Evolutionary conservation across 2,329 filamentous ascomycete genomes (phyloP).

Genomic region (Ambrosiella beaveri): DNA sequence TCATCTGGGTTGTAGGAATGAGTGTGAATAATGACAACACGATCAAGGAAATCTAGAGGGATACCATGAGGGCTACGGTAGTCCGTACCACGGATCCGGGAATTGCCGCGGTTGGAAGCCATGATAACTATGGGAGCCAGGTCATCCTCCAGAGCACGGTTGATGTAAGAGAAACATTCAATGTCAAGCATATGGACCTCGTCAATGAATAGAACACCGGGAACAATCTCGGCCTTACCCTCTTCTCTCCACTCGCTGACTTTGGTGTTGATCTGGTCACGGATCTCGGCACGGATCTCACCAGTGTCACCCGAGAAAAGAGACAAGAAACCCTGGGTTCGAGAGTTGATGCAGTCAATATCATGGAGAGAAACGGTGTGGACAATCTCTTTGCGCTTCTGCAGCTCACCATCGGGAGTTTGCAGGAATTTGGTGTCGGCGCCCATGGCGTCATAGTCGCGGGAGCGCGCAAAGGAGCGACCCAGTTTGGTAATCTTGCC

Average conservation of each 20-base stretch:
- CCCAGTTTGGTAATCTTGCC: constrained; percentile 97
- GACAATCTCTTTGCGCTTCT: constrained; percentile 91
- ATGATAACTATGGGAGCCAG: constrained; percentile 96
- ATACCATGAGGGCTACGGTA: constrained; percentile 88
- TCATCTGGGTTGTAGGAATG: constrained; percentile 68
- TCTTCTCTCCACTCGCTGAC: constrained; percentile 99
- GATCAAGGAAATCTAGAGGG: constrained; percentile 87
- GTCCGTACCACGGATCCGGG: constrained; percentile 81
- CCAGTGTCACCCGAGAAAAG: constrained; percentile 96
- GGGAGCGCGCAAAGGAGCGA: constrained; percentile 79
- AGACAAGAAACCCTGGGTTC: constrained; percentile 94
- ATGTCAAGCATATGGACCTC: constrained; percentile 99
- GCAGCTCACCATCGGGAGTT: constrained; percentile 91
- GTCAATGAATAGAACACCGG: constrained; percentile 93
- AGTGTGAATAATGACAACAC: constrained; percentile 91
- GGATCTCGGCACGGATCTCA: constrained; percentile 91
- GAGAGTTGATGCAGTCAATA: constrained; percentile 97
- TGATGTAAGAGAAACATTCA: constrained; percentile 97
- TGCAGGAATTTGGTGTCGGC: constrained; percentile 96
- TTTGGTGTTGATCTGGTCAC: constrained; percentile 98
- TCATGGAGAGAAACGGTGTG: constrained; percentile 95
- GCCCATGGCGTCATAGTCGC: constrained; percentile 98
- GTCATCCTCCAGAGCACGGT: constrained; percentile 86
- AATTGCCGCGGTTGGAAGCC: constrained; percentile 89
- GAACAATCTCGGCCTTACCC: constrained; percentile 95